Evolutionary conservation across 257 asterid genomes (phyloP), one percentile per base, ranked within the genome.

Genomic region (Paraleonurus japonicus): DNA sequence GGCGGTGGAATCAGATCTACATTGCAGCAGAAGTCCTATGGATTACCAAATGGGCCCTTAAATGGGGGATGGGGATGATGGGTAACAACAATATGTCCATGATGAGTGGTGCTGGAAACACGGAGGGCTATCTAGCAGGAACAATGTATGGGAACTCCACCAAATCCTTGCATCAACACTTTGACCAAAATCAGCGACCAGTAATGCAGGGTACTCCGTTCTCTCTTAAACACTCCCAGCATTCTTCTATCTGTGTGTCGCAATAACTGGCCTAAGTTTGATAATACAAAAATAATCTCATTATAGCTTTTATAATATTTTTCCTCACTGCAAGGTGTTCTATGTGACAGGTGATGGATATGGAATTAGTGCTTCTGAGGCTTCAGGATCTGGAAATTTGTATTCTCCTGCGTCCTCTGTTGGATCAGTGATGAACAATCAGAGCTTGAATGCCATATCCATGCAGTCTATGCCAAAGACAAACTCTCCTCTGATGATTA

Each of bases 1-100:
- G 83, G 87, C 67, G 87, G 91, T 75, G 97, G 85, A 70, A 77
- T 86, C 62, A 89, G 94, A 83, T 79, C 99, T 84, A 83, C 88
- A 19, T 72, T 90, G 87, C 95, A 84, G 81, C 89, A 84, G 68
- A 88, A 86, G 81, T 67, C 96, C 10, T 82, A 85, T 81, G 94
- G 89, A 45, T 79, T 85, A 75, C 64, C 97, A 74, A 85, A 84
- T 69, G 95, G 85, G 73, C 58, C 91, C 76, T 78, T 82, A 61
- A 86, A 79, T 71, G 92, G 84, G 58, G 95, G 37, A 37, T 85
- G 54, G 97, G 94, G 65, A 84, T 85, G 85, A 73, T 76, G 75
- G 81, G 89, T 71, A 84, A 81, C 81, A 88, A 83, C 81, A 88
- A 83, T 79, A 62, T 74, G 80, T 82, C 85, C 54, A 75, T 73